Percentiles rank a stretch among this genome's conserved stretches.
Conservation (phyloP, 1,139 yeast genomes). For the Hyphopichia burtonii region DNA sequence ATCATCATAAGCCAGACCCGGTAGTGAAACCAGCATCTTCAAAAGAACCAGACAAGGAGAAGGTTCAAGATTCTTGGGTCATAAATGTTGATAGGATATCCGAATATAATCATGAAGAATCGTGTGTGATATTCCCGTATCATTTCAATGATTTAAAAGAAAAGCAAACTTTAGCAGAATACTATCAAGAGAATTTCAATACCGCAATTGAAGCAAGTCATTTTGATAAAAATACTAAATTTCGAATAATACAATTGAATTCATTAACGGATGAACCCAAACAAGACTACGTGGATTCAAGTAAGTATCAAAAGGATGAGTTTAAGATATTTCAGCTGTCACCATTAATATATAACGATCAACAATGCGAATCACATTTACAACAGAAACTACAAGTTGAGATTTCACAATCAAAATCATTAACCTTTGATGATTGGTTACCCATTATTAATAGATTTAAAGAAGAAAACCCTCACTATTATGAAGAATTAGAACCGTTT, state of each 20-base stretch:
- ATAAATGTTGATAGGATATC: not conserved
- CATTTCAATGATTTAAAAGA: constrained; percentile 7
- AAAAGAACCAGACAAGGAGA: not conserved
- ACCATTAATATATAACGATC: not conserved
- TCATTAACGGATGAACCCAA: not conserved
- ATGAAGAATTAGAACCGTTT: constrained; percentile 16
- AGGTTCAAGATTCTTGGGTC: not conserved
- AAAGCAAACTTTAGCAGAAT: not conserved
- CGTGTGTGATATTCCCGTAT: constrained; percentile 14
- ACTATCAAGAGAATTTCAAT: constrained; percentile 1
- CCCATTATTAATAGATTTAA: constrained; percentile 1
- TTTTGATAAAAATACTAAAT: not conserved
- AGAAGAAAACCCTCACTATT: constrained; percentile 7
- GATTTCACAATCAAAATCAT: not conserved
- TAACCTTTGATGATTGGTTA: not conserved
- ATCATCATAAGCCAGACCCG: not conserved
- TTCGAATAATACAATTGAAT: not conserved
- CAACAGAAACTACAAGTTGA: constrained; percentile 7
- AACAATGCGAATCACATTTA: not conserved
- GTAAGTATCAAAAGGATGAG: not conserved
- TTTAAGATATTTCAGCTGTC: constrained; percentile 2
- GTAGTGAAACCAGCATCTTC: not conserved
- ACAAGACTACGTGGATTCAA: not conserved
- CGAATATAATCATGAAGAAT: constrained; percentile 1
- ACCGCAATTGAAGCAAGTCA: not conserved